phyloP scores from a whole-genome alignment of 257 asterid genomes.

The Paraleonurus japonicus region DNA sequence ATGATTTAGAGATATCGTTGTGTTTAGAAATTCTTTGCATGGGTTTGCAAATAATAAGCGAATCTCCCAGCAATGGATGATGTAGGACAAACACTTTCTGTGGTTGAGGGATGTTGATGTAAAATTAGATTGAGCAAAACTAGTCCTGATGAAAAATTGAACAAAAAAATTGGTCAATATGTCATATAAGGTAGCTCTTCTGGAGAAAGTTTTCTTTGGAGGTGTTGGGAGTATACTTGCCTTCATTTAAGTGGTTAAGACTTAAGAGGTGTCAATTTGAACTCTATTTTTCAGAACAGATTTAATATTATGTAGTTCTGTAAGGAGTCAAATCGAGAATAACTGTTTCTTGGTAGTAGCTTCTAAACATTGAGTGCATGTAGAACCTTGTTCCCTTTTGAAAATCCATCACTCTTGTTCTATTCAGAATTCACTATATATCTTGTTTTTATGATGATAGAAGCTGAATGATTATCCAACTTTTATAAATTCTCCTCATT shows the following conservation, averaged over 20 bases:
- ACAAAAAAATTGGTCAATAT: not conserved
- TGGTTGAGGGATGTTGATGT: slow-evolving; percentile 11
- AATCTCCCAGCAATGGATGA: not conserved
- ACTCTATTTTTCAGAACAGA: not conserved
- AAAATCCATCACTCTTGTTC: not conserved
- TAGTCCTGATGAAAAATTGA: not conserved
- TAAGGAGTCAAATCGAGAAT: not conserved
- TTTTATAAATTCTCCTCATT: not conserved
- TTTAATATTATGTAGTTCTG: not conserved
- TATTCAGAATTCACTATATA: not conserved
- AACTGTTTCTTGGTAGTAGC: not conserved
- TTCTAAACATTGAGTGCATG: not conserved
- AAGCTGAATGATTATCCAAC: not conserved
- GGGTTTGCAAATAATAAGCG: not conserved
- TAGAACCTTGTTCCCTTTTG: not conserved
- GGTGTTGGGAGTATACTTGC: not conserved
- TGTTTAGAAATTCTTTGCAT: not conserved
- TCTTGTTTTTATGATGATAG: not conserved
- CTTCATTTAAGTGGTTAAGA: not conserved
- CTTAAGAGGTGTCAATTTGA: no score
- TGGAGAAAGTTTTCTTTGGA: not conserved
- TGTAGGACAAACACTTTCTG: not conserved
- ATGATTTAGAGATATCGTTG: not conserved
- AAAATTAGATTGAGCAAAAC: not conserved
- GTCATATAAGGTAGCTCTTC: not conserved